Evolutionary conservation across 208 protist species (phyloP), one percentile per base, ranked within the genome.

Genomic region (Acanthamoeba lenticulata): DNA sequence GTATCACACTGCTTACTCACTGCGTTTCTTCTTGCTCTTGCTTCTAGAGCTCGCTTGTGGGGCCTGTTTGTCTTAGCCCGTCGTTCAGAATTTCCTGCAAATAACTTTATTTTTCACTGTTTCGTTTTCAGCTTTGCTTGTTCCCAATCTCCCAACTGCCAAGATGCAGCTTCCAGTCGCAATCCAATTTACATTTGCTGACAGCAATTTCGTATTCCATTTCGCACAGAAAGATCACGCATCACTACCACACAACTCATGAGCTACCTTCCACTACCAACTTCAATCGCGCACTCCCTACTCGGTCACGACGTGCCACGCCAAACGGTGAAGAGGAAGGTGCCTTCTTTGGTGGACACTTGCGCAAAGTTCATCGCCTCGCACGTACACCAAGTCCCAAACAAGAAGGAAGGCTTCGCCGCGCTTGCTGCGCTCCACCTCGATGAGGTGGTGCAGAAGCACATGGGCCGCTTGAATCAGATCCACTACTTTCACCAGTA

Each of bases 401-500:
- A 52, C 47, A 52, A 52, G 47, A 5, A 3, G 9, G 69, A 79
- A 32, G 69, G 17, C 69, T 79, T 32, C 69, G 69, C n/a, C 5
- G 38, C 69, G 24, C 69, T 79, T 3, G 34, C 34, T 32, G 69
- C 6, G n/a, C 69, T 79, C 4, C 69, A 44, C 4, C 69, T 79
- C 69, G 38, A 79, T 32, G 69, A 36, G 13, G 36, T 11, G 29
- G 69, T 79, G 69, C 69, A 79, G 69, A 38, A 44, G 17, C 27
- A 79, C 36, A 79, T 79, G 69, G 69, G 69, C 17, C 29, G 69
- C 6, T n/a, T 79, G 36, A 79, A 79, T 44, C 69, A 79, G 69
- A 79, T 79, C 69, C 29, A 79, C 36, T n/a, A 45, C 69, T 79
- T 79, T 44, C 69, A 45, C 11, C 36, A 79, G 69, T 79, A 79